Conservation (phyloP, 495 filamentous ascomycete genomes). For the Daldinia caldariorum region DNA sequence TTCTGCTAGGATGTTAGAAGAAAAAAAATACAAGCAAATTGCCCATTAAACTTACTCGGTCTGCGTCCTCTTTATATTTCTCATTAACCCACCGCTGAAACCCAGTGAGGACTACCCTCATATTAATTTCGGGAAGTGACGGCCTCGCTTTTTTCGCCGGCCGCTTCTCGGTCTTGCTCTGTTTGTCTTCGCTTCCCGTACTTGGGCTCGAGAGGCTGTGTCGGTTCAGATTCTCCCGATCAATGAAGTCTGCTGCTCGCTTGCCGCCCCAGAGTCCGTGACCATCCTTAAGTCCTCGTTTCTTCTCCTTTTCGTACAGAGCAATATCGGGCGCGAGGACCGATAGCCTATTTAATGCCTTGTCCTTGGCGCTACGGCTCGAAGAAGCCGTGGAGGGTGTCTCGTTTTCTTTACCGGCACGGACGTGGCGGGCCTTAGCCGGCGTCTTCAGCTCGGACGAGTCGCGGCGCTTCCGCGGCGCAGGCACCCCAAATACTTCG, state of each 20-base stretch:
- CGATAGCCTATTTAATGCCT: conserved; percentile 78
- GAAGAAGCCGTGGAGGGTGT: conserved; percentile 73
- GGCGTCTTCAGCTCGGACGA: conserved; percentile 52
- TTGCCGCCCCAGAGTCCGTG: conserved; percentile 77
- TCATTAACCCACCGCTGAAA: conserved; percentile 79
- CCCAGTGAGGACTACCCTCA: conserved; percentile 80
- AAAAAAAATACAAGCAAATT: not conserved
- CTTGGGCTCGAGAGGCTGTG: conserved; percentile 49
- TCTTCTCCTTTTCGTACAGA: conserved; percentile 92
- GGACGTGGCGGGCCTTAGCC: conserved; percentile 53
- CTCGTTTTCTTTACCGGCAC: conserved; percentile 81
- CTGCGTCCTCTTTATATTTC: conserved; percentile 74
- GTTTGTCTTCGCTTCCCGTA: conserved; percentile 53
- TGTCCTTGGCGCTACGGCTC: conserved; percentile 87
- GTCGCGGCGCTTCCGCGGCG: conserved; percentile 30
- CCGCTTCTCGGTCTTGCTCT: conserved; percentile 59
- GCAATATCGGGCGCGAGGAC: conserved; percentile 82
- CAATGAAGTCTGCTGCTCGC: conserved; percentile 65
- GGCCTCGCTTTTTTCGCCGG: conserved; percentile 72
- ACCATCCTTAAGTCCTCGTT: conserved; percentile 75
- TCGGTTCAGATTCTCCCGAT: conserved; percentile 55
- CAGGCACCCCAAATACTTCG: conserved; percentile 44
- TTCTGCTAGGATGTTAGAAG: conserved; percentile 62
- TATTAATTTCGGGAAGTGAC: conserved; percentile 64
- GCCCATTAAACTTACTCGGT: conserved; percentile 70